A percentile compares a stretch with the other conserved stretches of the same genome.
These are phyloP conservation scores for Gardenia jasminoides DNA, from an alignment of 257 asterid species.

Conservation along the genomic window DNA sequence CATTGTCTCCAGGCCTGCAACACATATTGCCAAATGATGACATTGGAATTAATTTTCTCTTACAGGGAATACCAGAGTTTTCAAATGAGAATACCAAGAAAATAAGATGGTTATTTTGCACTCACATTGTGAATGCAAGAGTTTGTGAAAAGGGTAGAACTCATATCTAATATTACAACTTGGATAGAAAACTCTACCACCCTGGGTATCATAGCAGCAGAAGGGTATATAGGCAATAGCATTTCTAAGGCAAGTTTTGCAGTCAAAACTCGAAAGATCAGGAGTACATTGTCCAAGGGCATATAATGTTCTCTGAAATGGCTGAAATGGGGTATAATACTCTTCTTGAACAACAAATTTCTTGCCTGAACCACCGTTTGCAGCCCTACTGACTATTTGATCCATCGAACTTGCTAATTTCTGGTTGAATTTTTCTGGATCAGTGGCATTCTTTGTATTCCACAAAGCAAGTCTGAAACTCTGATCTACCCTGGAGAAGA, in stretches of 20 bases:
- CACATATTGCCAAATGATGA: no score
- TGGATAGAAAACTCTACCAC: slow-evolving; percentile 13
- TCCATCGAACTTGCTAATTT: neutral
- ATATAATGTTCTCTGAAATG: slow-evolving; percentile 10
- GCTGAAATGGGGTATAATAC: neutral
- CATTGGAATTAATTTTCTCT: no score
- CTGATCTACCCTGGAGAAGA: neutral
- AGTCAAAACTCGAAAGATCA: slow-evolving; percentile 15
- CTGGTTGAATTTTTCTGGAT: neutral
- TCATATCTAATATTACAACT: slow-evolving; percentile 28
- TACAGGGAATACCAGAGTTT: no score
- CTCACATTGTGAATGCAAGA: slow-evolving; percentile 25
- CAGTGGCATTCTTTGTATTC: neutral
- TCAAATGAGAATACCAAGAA: no score
- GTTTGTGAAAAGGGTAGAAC: neutral
- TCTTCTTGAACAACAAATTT: slow-evolving; percentile 10
- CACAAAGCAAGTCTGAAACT: no score
- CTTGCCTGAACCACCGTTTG: neutral
- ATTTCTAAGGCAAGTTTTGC: slow-evolving; percentile 7
- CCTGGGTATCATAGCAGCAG: neutral
- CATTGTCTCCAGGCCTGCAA: slow-evolving; percentile 10
- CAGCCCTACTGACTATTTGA: neutral
- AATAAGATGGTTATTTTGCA: neutral
- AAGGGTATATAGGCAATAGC: neutral
- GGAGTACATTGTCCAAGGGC: slow-evolving; percentile 29